phyloP scores from a whole-genome alignment of 1,284 basidiomycete genomes.

The Pseudozyma thailandica region DNA sequence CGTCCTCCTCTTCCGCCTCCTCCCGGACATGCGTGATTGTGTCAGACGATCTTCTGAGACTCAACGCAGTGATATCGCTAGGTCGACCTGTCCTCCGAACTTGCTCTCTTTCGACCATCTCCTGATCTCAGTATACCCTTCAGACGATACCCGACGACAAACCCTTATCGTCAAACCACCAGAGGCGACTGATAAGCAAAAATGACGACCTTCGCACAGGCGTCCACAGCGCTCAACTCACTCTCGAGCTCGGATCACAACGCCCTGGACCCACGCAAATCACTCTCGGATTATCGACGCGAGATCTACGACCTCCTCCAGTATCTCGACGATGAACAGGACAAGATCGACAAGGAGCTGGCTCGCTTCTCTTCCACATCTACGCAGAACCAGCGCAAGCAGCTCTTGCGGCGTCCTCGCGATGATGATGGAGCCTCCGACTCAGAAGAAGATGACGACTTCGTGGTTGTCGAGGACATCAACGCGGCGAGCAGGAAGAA shows the following conservation, averaged over 20 bases:
- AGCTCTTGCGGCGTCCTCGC: slow-evolving; percentile 6
- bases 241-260: slow-evolving; percentile 17
- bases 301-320: slow-evolving; percentile 49
- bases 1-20: too few species aligned
- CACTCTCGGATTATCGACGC: slow-evolving; percentile 42
- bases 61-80: too few species aligned
- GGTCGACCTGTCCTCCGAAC: too few species aligned
- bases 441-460: slow-evolving; percentile 36
- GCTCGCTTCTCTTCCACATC: slow-evolving; percentile 13
- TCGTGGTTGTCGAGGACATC: slow-evolving; percentile 43
- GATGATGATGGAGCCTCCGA: slow-evolving; percentile 16
- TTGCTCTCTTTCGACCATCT: too few species aligned
- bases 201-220: slow-evolving; percentile 18
- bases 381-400: neutral
- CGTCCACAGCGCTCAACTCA: neutral
- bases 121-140: too few species aligned
- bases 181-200: neutral
- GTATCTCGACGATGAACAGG: slow-evolving; percentile 46
- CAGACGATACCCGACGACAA: slow-evolving; percentile 4
- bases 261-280: slow-evolving; percentile 40
- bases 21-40: too few species aligned
- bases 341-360: slow-evolving; percentile 43
- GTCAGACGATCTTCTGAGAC: too few species aligned
- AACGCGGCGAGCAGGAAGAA: slow-evolving; percentile 30
- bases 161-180: slow-evolving; percentile 2